These are phyloP conservation scores for Zygoascus sp. DNA, from an alignment of 1,139 yeast species.

Conservation along the genomic window DNA sequence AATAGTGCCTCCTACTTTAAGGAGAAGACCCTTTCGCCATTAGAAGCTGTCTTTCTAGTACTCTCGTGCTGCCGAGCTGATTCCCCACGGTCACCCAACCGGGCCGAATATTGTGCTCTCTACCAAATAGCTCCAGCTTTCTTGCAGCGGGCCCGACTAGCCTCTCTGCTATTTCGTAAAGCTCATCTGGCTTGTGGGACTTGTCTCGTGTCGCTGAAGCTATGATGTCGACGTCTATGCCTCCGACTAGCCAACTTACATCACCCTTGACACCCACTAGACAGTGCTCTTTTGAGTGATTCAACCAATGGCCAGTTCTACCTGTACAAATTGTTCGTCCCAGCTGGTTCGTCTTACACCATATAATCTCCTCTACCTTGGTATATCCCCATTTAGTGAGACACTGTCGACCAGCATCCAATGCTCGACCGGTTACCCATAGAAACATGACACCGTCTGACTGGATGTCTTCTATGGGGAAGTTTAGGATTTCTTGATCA, in stretches of 20 bases:
- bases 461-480: slow-evolving; percentile 67
- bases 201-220: slow-evolving; percentile 86
- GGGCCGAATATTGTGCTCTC: slow-evolving; percentile 76
- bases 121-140: slow-evolving; percentile 83
- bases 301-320: slow-evolving; percentile 94
- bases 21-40: not conserved
- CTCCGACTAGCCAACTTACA: slow-evolving; percentile 65
- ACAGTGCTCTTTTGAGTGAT: slow-evolving; percentile 89
- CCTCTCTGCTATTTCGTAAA: slow-evolving; percentile 79
- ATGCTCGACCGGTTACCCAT: slow-evolving; percentile 95
- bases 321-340: slow-evolving; percentile 90
- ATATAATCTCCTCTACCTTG: slow-evolving; percentile 72
- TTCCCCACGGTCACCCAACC: slow-evolving; percentile 88
- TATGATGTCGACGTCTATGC: slow-evolving; percentile 68
- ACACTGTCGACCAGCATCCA: slow-evolving; percentile 79
- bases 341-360: slow-evolving; percentile 88
- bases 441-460: slow-evolving; percentile 76
- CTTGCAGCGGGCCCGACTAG: slow-evolving; percentile 71
- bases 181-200: slow-evolving; percentile 85
- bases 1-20: not conserved
- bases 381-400: slow-evolving; percentile 77
- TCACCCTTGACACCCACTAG: slow-evolving; percentile 79
- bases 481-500: slow-evolving; percentile 52
- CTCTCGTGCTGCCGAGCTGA: slow-evolving; percentile 42
- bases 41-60: not conserved